Evolutionary conservation across 495 filamentous ascomycete species (phyloP), one percentile per base, ranked within the genome.

Genomic region (Tetracladium setigerum): DNA sequence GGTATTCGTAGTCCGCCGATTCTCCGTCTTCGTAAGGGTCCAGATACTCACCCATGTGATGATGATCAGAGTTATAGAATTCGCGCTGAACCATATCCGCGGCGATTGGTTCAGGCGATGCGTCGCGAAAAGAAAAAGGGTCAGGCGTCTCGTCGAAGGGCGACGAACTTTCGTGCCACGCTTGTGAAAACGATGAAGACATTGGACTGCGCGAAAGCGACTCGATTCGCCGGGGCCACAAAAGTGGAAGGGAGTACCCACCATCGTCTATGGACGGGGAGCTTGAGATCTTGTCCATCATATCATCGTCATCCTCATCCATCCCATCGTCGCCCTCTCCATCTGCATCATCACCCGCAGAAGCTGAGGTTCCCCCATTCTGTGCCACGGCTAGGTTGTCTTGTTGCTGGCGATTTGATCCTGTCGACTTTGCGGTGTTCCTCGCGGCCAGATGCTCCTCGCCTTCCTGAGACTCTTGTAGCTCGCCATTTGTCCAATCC

Each of bases 261-360:
- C 92, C 92, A 77, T 99, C 94, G 66, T 92, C 87, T 64, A 99
- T 99, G 45, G 90, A 96, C 52, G 92, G 92, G 53, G 90, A 95
- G 65, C 90, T 96, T 40, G 89, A 95, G 38, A 98, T 95, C 67
- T 91, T 91, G 70, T 96, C 92, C 83, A 91, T 87, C 72, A 87
- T 70, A 71, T 90, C 86, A 54, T 87, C 83, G 7, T 27, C 22
- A 27, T 27, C 22, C 3, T 27, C 22, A 58, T 95, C 91, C 62
- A 87, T 62, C 46, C 79, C 70, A 53, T 86, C 82, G 59, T 91
- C 87, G 42, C 75, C 77, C 54, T 89, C 89, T 32, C 77, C 73
- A 55, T 89, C 87, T 34, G 71, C 80, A 49, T 84, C 76, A 40
- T 78, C 73, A 17, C 53, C 50, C 9, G 45, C 48, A 9, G 52